Base-by-base conservation (phyloP, 2,329 filamentous ascomycete species). In the Trichoderma breve region DNA sequence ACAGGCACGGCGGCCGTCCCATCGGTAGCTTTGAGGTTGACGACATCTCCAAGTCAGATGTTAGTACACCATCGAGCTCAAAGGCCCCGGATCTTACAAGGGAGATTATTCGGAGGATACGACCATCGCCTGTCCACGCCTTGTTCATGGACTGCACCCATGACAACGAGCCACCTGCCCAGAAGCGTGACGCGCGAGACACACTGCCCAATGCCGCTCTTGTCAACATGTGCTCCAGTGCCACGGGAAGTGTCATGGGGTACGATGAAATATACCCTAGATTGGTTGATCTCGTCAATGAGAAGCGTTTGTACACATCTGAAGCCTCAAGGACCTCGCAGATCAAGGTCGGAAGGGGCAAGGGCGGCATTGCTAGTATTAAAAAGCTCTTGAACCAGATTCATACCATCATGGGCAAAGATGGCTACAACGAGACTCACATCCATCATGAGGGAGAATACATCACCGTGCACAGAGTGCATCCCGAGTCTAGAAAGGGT, bases 131-230 rank as follows among this genome's bases (percentile, higher is more conserved):
- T 4, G 92, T 98, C 0, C 95, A 97, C 75, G 96, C 95, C 1
- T 85, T 99, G 1, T 98, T 99, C 82, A 98, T 98, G 94, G 97
- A 99, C 80, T 99, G 97, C 82, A 99, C 97, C 0, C 96, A 99
- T 81, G 96, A 99, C 83, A 99, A 99, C 77, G 95, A 99, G 83
- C 92, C 94, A 2, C 96, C 96, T 0, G 93, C 95, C 1, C 95
- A 99, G 82, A 98, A 98, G 82, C 89, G 97, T 53, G 95, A 98
- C 80, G 95, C 95, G 66, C 90, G 94, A 73, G 97, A 99, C 79
- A 98, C 96, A 0, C 86, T 99, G 11, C 93, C 97, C 8, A 98
- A 97, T 78, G 95, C 95, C 64, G 96, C 96, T 6, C 86, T 99
- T 4, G 95, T 98, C 47, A 92, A 91, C 79, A 98, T 99, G 95